A percentile compares a stretch with the other conserved stretches of the same genome.
Evolutionary conservation across 441 rosid genomes (phyloP).

Genomic region (Pelargonium australe): DNA sequence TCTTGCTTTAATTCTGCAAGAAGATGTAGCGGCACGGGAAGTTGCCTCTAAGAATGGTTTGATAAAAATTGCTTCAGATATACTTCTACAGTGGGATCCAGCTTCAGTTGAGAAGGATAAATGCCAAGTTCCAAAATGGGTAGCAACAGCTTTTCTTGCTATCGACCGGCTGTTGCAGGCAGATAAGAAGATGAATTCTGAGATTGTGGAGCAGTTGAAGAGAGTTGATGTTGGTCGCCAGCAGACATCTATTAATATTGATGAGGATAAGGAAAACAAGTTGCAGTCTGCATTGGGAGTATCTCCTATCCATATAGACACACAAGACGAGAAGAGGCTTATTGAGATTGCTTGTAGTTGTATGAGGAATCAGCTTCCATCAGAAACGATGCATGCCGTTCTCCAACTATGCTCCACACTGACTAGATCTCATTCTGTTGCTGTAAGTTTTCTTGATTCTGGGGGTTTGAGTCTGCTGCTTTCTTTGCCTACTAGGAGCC

Average conservation of each 20-base stretch:
- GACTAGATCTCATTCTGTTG: constrained; percentile 71
- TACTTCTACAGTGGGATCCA: constrained; percentile 75
- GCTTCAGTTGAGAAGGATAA: constrained; percentile 44
- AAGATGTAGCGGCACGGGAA: constrained; percentile 76
- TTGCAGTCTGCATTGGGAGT: constrained; percentile 47
- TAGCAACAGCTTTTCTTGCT: constrained; percentile 91
- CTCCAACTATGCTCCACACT: constrained; percentile 90
- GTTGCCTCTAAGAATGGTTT: constrained; percentile 71
- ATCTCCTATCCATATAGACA: constrained; percentile 43
- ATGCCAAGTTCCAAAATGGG: constrained; percentile 77
- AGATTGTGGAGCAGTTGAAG: constrained; percentile 70
- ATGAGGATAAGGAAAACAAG: constrained; percentile 64
- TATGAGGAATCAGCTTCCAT: constrained; percentile 71
- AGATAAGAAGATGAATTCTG: constrained; percentile 71
- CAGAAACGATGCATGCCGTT: constrained; percentile 90
- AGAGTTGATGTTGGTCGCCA: constrained; percentile 37
- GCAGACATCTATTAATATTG: constrained; percentile 47
- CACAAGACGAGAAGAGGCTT: constrained; percentile 69
- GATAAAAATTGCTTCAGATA: constrained; percentile 61
- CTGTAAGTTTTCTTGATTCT: constrained; percentile 79
- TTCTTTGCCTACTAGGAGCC: constrained; percentile 77
- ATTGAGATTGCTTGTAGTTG: constrained; percentile 84
- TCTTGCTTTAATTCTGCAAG: constrained; percentile 87
- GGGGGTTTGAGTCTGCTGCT: constrained; percentile 77
- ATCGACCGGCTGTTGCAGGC: constrained; percentile 86